Evolutionary conservation across 2,329 filamentous ascomycete genomes (phyloP).

Genomic region (Cercospora berteroae): DNA sequence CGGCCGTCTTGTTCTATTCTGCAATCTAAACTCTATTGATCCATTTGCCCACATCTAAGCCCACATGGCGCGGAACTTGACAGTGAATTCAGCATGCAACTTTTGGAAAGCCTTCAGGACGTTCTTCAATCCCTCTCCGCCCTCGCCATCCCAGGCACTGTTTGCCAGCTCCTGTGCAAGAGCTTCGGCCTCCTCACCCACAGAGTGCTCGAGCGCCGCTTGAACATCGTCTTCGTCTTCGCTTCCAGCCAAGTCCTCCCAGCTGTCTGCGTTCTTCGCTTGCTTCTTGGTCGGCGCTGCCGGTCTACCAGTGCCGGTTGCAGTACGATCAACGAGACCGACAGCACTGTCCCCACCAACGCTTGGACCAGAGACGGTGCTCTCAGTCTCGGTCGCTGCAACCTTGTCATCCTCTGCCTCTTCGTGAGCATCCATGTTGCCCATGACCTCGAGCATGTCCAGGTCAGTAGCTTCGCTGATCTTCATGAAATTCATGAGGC

Average conservation of each 20-base stretch:
- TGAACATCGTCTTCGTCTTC: constrained; percentile 38
- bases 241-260: constrained; percentile 41
- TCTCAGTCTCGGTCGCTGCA: constrained; percentile 34
- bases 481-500: constrained; percentile 58
- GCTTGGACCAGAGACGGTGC: constrained; percentile 28
- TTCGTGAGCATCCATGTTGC: constrained; percentile 52
- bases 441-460: constrained; percentile 54
- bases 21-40: constrained; percentile 2
- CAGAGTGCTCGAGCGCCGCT: constrained; percentile 28
- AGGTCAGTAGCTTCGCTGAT: constrained; percentile 46
- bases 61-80: constrained; percentile 63
- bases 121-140: constrained; percentile 51
- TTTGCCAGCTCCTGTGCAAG: constrained; percentile 25
- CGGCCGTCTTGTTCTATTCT: neutral
- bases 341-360: constrained; percentile 23
- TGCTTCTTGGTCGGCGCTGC: constrained; percentile 36
- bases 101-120: constrained; percentile 60
- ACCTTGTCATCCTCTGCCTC: constrained; percentile 45
- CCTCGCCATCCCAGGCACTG: constrained; percentile 42
- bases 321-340: constrained; percentile 32
- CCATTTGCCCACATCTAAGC: constrained; percentile 42
- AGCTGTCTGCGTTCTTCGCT: constrained; percentile 45
- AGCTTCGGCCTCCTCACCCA: constrained; percentile 27
- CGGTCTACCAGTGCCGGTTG: constrained; percentile 21
- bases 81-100: constrained; percentile 60